Base-by-base conservation (phyloP, 2,329 filamentous ascomycete species). In the Amylocarpus encephaloides region DNA sequence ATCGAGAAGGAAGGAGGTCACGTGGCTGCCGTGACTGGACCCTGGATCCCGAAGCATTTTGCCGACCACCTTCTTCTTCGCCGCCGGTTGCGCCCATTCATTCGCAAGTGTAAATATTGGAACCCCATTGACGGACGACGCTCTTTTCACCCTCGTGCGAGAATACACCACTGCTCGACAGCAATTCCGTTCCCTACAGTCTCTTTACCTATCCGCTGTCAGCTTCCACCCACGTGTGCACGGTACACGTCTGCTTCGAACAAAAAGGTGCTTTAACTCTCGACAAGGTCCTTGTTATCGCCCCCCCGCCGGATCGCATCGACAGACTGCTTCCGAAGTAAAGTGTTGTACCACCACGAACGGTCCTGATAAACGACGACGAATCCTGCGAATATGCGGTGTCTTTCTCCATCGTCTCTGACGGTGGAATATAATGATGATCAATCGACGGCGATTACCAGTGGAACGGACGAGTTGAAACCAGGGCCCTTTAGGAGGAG, bases 401-500 rank as follows among this genome's bases (percentile, higher is more conserved):
- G 61, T 48, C 55, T 65, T 19, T 54, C 58, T 40, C 45, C 22
- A 11, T 57, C 64, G 18, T 65, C 64, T 18, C 41, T 68, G 45
- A 65, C 64, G 46, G 57, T 66, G 16, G 64, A 67, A 50, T 60
- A 58, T 11, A 64, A 64, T 47, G 60, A 62, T 26, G 57, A 61
- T 29, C 42, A 44, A 15, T 48, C 52, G n/a, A 43, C 49, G 18
- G 55, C 59, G 18, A 60, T 50, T 26, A 41, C 56, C 10, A 59
- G 55, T 22, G 57, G 59, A 9, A 54, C 34, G 16, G 59, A 62
- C 7, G 49, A 50, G 3, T 26, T 48, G 15, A 58, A 57, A 39
- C 58, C 59, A 12, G 41, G 30, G 13, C 30, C 50, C n/a, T 61
- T 58, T 36, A 57, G 51, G 41, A 58, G 74, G 50, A 71, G 79